Percentiles rank a stretch among this genome's conserved stretches.
phyloP scores from a whole-genome alignment of 2,329 filamentous ascomycete species.

The Cryphonectria carpinicola region DNA sequence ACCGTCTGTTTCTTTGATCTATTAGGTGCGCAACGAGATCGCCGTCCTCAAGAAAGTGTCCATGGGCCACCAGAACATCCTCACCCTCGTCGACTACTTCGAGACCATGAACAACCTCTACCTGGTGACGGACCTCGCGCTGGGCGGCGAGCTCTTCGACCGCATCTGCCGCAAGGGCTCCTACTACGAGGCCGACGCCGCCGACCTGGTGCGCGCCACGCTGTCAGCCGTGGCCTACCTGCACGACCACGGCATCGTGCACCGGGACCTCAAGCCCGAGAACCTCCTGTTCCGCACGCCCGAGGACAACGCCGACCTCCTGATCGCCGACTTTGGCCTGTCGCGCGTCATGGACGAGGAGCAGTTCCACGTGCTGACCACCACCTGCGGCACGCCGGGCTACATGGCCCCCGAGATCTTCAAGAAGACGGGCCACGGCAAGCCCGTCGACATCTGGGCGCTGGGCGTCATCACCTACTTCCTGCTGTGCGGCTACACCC shows the following conservation, averaged over 20 bases:
- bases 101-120: conserved; percentile 99
- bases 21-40: conserved; percentile 95
- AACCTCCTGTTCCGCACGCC: conserved; percentile 96
- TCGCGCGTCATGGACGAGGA: conserved; percentile 99
- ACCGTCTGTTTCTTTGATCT: not conserved
- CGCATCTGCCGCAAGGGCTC: conserved; percentile 98
- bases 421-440: conserved; percentile 97
- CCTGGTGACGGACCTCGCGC: conserved; percentile 92
- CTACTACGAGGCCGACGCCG: conserved; percentile 97
- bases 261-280: conserved; percentile 96
- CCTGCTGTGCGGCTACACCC: conserved; percentile 94
- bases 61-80: conserved; percentile 97
- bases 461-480: conserved; percentile 99
- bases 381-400: conserved; percentile 94
- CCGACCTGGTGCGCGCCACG: conserved; percentile 90
- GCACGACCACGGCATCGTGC: conserved; percentile 97
- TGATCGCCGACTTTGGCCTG: conserved; percentile 96
- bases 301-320: conserved; percentile 93
- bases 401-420: conserved; percentile 99
- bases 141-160: conserved; percentile 96
- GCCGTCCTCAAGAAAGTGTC: conserved; percentile 97
- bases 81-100: conserved; percentile 98
- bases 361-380: conserved; percentile 96
- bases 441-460: conserved; percentile 97
- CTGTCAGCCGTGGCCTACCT: conserved; percentile 98